Conservation (phyloP, 176 grass and related monocot species). For the Aechmea fasciata region DNA sequence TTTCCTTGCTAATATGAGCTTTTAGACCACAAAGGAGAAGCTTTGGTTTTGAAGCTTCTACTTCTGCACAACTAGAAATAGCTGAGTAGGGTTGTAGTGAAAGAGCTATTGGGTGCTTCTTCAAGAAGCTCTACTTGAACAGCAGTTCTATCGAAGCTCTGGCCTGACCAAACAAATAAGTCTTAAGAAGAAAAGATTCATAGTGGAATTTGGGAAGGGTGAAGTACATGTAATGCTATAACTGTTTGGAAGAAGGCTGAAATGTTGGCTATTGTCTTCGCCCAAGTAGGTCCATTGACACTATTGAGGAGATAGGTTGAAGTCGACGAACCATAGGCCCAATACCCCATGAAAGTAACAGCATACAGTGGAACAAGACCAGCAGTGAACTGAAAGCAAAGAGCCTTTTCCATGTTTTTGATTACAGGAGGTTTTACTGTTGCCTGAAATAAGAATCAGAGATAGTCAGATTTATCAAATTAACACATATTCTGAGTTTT, state of each 20-base stretch:
- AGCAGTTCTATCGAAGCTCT: no score
- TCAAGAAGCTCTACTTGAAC: no score
- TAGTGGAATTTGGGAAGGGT: background rate
- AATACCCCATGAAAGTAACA: constrained; percentile 86
- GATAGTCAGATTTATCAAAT: background rate
- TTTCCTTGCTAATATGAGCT: no score
- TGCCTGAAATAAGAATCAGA: constrained; percentile 35
- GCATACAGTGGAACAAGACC: constrained; percentile 68
- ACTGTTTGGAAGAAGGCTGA: constrained; percentile 84
- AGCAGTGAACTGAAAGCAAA: constrained; percentile 81
- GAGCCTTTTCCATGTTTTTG: constrained; percentile 93
- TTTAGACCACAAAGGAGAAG: no score
- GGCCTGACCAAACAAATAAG: no score
- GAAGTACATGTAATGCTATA: constrained; percentile 64
- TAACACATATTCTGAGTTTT: background rate
- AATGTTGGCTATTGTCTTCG: constrained; percentile 59
- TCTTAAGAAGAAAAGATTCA: background rate
- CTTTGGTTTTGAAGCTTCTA: no score
- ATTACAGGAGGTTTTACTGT: constrained; percentile 80
- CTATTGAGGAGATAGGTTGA: constrained; percentile 74
- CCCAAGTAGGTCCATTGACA: constrained; percentile 60
- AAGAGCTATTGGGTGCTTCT: background rate
- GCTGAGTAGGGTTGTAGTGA: no score
- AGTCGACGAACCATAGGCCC: constrained; percentile 82
- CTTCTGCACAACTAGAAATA: no score